Base-by-base conservation (phyloP, 1,284 basidiomycete species). In the Sphaerobolus stellatus region DNA sequence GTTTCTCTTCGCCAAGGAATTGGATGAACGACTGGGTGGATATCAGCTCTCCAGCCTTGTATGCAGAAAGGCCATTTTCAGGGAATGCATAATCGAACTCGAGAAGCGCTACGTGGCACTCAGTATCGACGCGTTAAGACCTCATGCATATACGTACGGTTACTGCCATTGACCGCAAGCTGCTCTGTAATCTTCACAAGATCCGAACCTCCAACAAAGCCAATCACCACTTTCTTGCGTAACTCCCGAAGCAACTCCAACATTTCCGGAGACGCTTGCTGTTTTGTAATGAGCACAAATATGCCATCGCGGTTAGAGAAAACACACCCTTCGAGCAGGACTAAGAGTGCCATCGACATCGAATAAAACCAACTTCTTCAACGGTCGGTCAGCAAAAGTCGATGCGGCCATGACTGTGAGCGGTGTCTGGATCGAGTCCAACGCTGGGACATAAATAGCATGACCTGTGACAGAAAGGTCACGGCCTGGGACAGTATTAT, bases 11-110 rank as follows among this genome's bases (percentile, higher is more conserved):
- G 18, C 97, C 97, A 46, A 99, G 63, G 66, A 82, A 87, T 46
- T 87, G 81, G 76, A 99, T 98, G 72, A 98, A 99, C 4, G 89
- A 91, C 63, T 94, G 84, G 0, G 89, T 84, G 13, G 76, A 79
- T 25, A 99, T 78, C 51, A 75, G 73, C 67, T 90, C 75, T 14
- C 92, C 92, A 28, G 90, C 73, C 71, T 87, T 93, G 77, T 83
- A 98, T 0, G 94, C 96, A 2, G 82, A 92, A 52, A 99, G 71
- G 6, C 96, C 96, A 65, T 99, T 99, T 78, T 99, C 96, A 27
- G 90, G 88, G 64, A 99, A 99, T 11, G 75, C 84, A 68, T 90
- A 99, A 73, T 99, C 97, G 66, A 95, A 98, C 57, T 85, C 81
- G 2, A 92, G 74, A 56, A 89, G 64, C 43, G 79, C 92, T 94